phyloP scores from a whole-genome alignment of 192 early-diverging fungal genomes.

The Thamnidium elegans region DNA sequence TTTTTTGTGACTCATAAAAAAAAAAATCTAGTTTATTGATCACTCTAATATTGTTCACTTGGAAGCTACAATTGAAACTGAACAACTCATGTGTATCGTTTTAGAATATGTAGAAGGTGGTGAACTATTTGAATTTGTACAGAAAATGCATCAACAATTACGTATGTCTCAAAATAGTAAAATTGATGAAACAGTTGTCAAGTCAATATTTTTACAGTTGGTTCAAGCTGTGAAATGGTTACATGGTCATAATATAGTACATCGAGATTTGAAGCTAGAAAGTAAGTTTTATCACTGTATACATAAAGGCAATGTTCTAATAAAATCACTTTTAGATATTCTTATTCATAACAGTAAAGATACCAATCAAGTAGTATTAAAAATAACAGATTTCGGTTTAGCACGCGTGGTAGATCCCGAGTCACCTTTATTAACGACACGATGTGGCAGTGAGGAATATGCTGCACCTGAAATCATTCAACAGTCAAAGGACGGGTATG shows the following conservation, averaged over 20 bases:
- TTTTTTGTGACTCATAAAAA: neutral
- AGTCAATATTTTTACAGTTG: slow-evolving; percentile 57
- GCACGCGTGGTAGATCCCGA: slow-evolving; percentile 48
- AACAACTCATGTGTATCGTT: slow-evolving; percentile 60
- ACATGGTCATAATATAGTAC: slow-evolving; percentile 61
- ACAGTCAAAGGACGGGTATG: slow-evolving; percentile 49
- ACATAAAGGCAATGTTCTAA: neutral
- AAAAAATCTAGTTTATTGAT: slow-evolving; percentile 41
- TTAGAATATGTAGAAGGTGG: slow-evolving; percentile 71
- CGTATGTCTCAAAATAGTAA: slow-evolving; percentile 24
- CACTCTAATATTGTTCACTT: slow-evolving; percentile 69
- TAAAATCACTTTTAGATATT: slow-evolving; percentile 29
- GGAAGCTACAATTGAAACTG: slow-evolving; percentile 60
- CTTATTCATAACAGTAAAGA: slow-evolving; percentile 24
- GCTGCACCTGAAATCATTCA: slow-evolving; percentile 71
- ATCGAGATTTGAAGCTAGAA: slow-evolving; percentile 65
- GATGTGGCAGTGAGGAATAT: slow-evolving; percentile 78
- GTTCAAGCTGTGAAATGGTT: slow-evolving; percentile 57
- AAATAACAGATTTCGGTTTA: slow-evolving; percentile 67
- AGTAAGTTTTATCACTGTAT: slow-evolving; percentile 48
- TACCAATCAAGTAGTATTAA: slow-evolving; percentile 37
- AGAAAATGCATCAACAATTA: slow-evolving; percentile 29
- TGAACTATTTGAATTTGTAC: slow-evolving; percentile 73
- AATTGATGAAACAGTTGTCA: slow-evolving; percentile 45
- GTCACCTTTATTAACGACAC: slow-evolving; percentile 44